Evolutionary conservation across 164 flowering plant genomes (phyloP), one percentile per base, ranked within the genome.

Genomic region (Piper betle): DNA sequence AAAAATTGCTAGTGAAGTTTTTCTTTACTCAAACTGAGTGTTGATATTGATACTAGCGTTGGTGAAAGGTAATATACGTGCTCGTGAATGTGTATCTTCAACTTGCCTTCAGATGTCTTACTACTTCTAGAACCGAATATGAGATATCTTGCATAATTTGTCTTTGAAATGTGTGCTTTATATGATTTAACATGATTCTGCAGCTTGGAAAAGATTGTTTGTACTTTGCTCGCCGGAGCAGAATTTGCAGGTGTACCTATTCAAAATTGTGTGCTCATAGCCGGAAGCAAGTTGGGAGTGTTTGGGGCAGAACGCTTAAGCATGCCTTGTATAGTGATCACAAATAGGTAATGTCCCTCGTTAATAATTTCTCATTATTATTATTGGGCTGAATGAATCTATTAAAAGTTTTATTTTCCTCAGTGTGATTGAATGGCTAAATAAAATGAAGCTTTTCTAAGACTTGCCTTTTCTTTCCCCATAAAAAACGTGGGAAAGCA

Each of bases 1-100:
- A 72, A 86, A 77, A 72, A 73, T 93, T 67, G 96, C 98, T 11
- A 71, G 81, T 74, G 91, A 93, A 77, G 97, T 93, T 71, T 90
- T 54, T 83, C 98, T 13, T 42, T 81, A 78, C 80, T 89, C 58
- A 90, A 89, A 71, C 64, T 93, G 67, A 82, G 81, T 68, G 90
- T 93, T 54, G 87, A 84, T 9, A 66, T 93, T 58, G 84, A 80
- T 69, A 80, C 83, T 8, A 77, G 58, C 67, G 62, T 86, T 67
- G 54, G 78, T 77, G 96, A 87, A 78, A 87, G 91, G 98, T 57
- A 16, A 6, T 41, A 18, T 18, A 10, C 9, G 6, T 54, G 5
- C 50, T 46, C 50, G 50, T 46, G 15, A 15, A 46, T 46, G 11
- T 15, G 3, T 2, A 46, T 46, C 50, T 46, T 12, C 50, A 46